Base-by-base conservation (phyloP, 2,329 filamentous ascomycete species). In the Cyclaneusma minus region DNA sequence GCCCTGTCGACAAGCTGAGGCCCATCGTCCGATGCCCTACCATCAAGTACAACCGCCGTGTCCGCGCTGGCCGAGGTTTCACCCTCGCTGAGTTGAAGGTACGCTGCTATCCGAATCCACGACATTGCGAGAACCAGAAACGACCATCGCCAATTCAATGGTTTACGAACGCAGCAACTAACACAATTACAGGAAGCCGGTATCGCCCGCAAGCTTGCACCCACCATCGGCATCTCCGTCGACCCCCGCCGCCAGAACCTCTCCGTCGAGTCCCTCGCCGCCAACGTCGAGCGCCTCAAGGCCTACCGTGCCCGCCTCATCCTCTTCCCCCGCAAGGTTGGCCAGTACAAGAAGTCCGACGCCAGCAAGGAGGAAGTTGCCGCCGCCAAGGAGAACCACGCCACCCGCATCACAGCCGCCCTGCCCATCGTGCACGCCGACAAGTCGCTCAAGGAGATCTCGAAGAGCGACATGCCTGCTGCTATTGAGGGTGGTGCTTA, bases 31-130 rank as follows among this genome's bases (percentile, higher is more conserved):
- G 85, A 68, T 95, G 87, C 78, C 87, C 89, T 55, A 87, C 82
- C 50, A 63, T 94, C 69, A 93, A 91, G 73, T 92, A 98, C 74
- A 98, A 98, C 82, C 85, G 89, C 57, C 84, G 84, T 57, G 80
- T 91, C 55, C 79, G 89, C 58, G 74, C 83, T 54, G 89, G 89
- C 60, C 84, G 89, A 69, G 89, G 89, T 58, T 98, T 98, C 79
- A 83, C 87, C 49, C 69, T 95, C 45, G 69, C 76, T 64, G 89
- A 98, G 74, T 71, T 98, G 58, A 98, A 98, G 85, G 87, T 94
- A 79, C 42, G 58, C 44, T 14, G 8, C 5, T 6, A 29, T n/a
- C n/a, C n/a, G n/a, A n/a, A n/a, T n/a, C n/a, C n/a, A n/a, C n/a
- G n/a, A n/a, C n/a, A n/a, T n/a, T n/a, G 13, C 11, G 10, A 13